These are phyloP conservation scores for Cyberlindnera samutprakarnensis DNA, from an alignment of 805 yeast genomes.

Conservation along the genomic window DNA sequence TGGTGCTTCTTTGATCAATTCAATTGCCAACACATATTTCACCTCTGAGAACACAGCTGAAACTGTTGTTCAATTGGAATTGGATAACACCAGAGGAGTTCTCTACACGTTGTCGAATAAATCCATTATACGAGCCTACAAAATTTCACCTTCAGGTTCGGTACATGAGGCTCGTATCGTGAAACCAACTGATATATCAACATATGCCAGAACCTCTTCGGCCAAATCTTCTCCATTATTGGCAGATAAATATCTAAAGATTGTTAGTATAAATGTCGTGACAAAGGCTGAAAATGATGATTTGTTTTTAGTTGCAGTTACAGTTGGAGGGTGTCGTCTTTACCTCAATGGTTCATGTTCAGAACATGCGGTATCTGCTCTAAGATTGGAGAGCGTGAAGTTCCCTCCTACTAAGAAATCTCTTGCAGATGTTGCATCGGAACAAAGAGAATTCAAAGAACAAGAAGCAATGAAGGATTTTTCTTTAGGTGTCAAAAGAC, in stretches of 20 bases:
- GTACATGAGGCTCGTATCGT: constrained; percentile 34
- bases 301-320: constrained; percentile 68
- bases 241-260: constrained; percentile 45
- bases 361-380: constrained; percentile 28
- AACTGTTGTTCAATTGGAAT: constrained; percentile 59
- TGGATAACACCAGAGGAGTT: constrained; percentile 73
- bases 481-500: constrained; percentile 6
- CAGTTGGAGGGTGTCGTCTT: constrained; percentile 78
- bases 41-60: constrained; percentile 25
- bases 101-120: constrained; percentile 77
- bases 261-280: constrained; percentile 58
- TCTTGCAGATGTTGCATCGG: constrained; percentile 20
- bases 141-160: constrained; percentile 36
- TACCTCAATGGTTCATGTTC: constrained; percentile 39
- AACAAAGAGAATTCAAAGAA: constrained; percentile 19
- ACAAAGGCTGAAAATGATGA: constrained; percentile 58
- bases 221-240: constrained; percentile 49
- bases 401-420: constrained; percentile 57
- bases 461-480: constrained; percentile 26
- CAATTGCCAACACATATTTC: constrained; percentile 27
- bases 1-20: constrained; percentile 29
- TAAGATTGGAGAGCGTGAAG: constrained; percentile 42
- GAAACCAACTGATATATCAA: constrained; percentile 29
- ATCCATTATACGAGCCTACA: constrained; percentile 76
- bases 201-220: constrained; percentile 34